A percentile compares a stretch with the other conserved stretches of the same genome.
phyloP scores from a whole-genome alignment of 2,329 filamentous ascomycete genomes.

The Exophiala bonariae region DNA sequence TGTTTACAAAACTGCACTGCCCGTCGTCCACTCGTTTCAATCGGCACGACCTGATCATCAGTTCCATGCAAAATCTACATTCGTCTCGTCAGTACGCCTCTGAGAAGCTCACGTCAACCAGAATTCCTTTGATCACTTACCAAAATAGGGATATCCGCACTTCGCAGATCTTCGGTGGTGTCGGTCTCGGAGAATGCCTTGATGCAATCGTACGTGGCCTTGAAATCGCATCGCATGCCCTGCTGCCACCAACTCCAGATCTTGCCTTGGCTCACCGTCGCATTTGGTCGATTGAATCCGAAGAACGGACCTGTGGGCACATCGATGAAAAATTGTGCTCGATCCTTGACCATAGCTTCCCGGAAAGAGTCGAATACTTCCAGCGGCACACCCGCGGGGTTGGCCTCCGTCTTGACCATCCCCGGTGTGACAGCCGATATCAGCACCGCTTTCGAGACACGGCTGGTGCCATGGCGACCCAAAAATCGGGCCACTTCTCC shows the following conservation, averaged over 20 bases:
- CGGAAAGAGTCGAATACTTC: conserved; percentile 41
- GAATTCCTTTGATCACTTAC: no score
- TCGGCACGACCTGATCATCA: conserved; percentile 45
- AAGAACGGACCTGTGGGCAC: conserved; percentile 38
- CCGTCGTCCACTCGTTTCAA: conserved; percentile 33
- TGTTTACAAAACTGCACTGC: conserved; percentile 37
- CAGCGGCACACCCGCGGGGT: conserved; percentile 36
- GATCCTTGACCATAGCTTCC: conserved; percentile 35
- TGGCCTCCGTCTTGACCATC: conserved; percentile 36
- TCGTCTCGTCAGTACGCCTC: no score
- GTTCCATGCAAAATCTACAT: conserved; percentile 38
- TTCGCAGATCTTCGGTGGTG: conserved; percentile 41
- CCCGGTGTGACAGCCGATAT: conserved; percentile 38
- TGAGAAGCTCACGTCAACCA: no score
- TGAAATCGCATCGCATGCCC: conserved; percentile 42
- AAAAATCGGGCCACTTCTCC: conserved; percentile 42
- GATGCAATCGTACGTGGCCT: conserved; percentile 41
- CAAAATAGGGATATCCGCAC: conserved; percentile 40
- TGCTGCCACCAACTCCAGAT: conserved; percentile 43
- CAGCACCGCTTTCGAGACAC: conserved; percentile 42
- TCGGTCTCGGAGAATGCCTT: conserved; percentile 44
- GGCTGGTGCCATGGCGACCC: conserved; percentile 36
- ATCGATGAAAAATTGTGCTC: conserved; percentile 38
- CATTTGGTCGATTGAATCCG: conserved; percentile 34
- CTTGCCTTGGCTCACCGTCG: conserved; percentile 35